Evolutionary conservation across 2,329 filamentous ascomycete genomes (phyloP).

Genomic region (Mollisiaceae sp.): DNA sequence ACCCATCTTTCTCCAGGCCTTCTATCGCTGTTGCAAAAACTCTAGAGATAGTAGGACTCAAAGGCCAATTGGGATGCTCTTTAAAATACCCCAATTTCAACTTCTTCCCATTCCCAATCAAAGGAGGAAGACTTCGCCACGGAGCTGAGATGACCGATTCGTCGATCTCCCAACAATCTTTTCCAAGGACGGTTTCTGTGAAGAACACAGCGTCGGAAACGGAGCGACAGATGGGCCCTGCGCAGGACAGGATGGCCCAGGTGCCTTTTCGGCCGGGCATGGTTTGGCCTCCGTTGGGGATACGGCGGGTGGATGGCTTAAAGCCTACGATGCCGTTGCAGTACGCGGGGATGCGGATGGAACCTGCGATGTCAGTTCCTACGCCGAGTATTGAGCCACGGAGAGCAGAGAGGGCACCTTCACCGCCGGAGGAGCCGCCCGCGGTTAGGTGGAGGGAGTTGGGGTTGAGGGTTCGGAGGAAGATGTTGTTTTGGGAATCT

Average conservation of each 20-base stretch:
- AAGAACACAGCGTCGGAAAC: constrained; percentile 48
- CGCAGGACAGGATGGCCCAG: constrained; percentile 45
- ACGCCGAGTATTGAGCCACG: constrained; percentile 24
- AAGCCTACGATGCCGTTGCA: constrained; percentile 52
- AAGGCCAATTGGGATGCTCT: constrained; percentile 52
- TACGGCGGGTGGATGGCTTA: constrained; percentile 35
- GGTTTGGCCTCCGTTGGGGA: constrained; percentile 30
- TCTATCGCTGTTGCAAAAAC: constrained; percentile 49
- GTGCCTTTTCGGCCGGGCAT: constrained; percentile 13
- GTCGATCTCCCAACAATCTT: constrained; percentile 53
- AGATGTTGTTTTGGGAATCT: constrained; percentile 60
- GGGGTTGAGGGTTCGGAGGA: constrained; percentile 80
- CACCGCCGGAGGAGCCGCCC: constrained; percentile 72
- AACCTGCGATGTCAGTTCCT: constrained; percentile 37
- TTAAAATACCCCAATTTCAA: constrained; percentile 55
- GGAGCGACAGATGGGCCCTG: constrained; percentile 50
- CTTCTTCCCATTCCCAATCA: constrained; percentile 18
- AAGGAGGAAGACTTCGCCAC: constrained; percentile 47
- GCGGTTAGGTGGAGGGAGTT: constrained; percentile 79
- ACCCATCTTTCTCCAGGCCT: constrained; percentile 49
- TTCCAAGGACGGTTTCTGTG: constrained; percentile 47
- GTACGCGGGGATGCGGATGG: constrained; percentile 44
- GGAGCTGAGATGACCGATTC: constrained; percentile 48
- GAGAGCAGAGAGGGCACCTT: constrained; percentile 33
- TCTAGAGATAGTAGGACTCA: constrained; percentile 56